Base-by-base conservation (phyloP, 106 monocot species). In the Gastrodia elata region DNA sequence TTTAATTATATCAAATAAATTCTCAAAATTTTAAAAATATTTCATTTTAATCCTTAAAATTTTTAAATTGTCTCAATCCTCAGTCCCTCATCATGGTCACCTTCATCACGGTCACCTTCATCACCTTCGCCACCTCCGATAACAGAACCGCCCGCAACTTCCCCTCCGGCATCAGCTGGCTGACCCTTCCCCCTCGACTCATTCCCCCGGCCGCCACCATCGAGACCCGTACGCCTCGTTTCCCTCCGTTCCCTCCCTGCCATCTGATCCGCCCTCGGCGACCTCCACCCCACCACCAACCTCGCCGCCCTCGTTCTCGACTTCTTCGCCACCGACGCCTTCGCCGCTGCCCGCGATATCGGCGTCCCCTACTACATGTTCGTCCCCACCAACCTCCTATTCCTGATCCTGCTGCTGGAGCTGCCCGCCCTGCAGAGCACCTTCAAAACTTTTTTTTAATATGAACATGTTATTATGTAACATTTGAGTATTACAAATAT, bases 301-400 rank as follows among this genome's bases (percentile, higher is more conserved):
- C 83, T 85, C 44, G 77, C 74, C 39, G 85, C 85, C 38, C 80
- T 79, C 74, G 71, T 90, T 10, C 39, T 76, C 59, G 93, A 93
- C 68, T 56, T 73, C 49, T 90, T 94, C 70, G 84, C 80, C 39
- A 74, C 79, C 16, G 86, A 88, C 75, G 68, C 75, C 24, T 77
- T 82, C 76, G 75, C 73, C 33, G 82, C 64, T 3, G 84, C 90
- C 20, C 20, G n/a, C 0, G 80, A 80, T 1, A 42, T 81, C 1
- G 76, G 76, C 46, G 39, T 90, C 38, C 73, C 80, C 3, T 38
- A 22, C 20, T 87, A 76, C 80, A 28, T 90, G 42, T 90, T 90
- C 80, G 76, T 82, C 73, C 86, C 90, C 6, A 33, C 71, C 20
- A 87, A 87, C 72, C 79, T 87, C 25, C 58, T 73, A 11, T 2